Base-by-base conservation (phyloP, 139 green algal genomes). In the Chlorella vulgaris region DNA sequence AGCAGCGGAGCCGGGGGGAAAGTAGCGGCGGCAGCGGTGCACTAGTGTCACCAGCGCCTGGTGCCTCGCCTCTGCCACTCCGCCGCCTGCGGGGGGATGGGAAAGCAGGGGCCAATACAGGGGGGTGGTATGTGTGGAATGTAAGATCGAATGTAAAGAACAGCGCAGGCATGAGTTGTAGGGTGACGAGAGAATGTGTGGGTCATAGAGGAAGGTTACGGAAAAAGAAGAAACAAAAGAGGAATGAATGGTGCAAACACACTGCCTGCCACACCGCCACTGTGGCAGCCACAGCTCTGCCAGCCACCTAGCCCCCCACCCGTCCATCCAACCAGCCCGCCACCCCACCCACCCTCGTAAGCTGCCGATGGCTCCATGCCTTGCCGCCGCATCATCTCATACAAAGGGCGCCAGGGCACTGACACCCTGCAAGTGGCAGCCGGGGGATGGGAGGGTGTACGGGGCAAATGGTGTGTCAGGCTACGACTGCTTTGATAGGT, bases 331-430 rank as follows among this genome's bases (percentile, higher is more conserved):
- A 69, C 66, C 39, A 33, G 18, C 7, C 43, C 40, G 40, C 38
- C n/a, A 55, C 31, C 18, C 33, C 60, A 55, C 78, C 28, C 63
- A 86, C 65, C 67, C 29, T 82, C 70, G 22, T 84, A 81, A 18
- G 29, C 75, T 40, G 74, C 42, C 8, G 29, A 50, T 10, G 66
- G 75, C 36, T 69, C 19, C 47, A 89, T 36, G 18, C 76, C 51
- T 21, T 63, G 39, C 3, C 39, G 43, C 35, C 70, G 81, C 53
- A 93, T 29, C 74, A 89, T 81, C 6, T 80, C 43, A 31, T 87
- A 89, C 39, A 95, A 58, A 5, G 85, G 91, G 33, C 86, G 84
- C 92, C 92, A 96, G 3, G 87, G 84, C 62, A 95, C 81, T 8
- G 55, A 61, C 28, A 94, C 74, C 3, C 70, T 78, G 74, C 39